Conservation (phyloP, 73 alveolate genomes). For the Paramecium bursaria region DNA sequence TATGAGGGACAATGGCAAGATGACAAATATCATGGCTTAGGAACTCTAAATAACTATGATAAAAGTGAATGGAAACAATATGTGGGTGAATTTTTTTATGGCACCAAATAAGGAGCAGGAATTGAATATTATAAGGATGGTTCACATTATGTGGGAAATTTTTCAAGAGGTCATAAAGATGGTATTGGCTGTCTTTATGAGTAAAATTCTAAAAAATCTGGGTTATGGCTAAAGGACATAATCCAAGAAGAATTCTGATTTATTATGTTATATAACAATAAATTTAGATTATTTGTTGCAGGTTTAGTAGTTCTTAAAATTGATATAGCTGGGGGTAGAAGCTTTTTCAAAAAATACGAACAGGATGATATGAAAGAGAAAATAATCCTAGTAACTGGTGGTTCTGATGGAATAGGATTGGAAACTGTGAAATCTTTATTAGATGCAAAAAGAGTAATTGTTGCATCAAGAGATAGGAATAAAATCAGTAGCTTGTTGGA, state of each 20-base stretch:
- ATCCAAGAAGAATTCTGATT: conserved; percentile 24
- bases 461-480: conserved; percentile 2
- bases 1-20: conserved; percentile 64
- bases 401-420: too few species aligned
- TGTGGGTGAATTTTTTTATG: conserved; percentile 26
- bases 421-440: conserved; percentile 23
- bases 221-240: conserved; percentile 17
- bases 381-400: too few species aligned
- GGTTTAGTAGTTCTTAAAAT: too few species aligned
- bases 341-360: too few species aligned
- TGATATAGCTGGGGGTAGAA: too few species aligned
- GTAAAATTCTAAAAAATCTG: not conserved
- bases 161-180: not conserved
- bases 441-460: not conserved
- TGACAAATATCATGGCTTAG: conserved; percentile 62
- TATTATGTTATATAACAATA: too few species aligned
- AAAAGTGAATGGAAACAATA: not conserved
- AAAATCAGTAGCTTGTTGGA: not conserved
- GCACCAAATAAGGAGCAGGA: conserved; percentile 29
- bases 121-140: conserved; percentile 42
- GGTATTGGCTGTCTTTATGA: conserved; percentile 29
- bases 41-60: conserved; percentile 34
- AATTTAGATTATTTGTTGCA: too few species aligned
- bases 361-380: too few species aligned
- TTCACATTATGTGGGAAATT: conserved; percentile 36